Evolutionary conservation across 1,284 basidiomycete species (phyloP).

Genomic region (Rhodotorula sp.): DNA sequence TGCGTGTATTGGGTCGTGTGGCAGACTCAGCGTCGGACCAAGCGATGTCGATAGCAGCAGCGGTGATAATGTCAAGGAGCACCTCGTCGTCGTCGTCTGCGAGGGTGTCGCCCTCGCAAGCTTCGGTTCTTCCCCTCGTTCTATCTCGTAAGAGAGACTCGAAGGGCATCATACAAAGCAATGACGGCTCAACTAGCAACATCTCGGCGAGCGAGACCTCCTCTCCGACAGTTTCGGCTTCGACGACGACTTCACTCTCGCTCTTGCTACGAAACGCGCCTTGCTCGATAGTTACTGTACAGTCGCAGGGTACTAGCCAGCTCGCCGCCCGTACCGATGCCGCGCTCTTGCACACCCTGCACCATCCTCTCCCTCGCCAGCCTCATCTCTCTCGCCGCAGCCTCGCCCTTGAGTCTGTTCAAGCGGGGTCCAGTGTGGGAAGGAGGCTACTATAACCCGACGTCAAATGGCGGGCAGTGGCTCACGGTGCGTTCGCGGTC

Average conservation of each 20-base stretch:
- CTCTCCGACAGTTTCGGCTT: not conserved
- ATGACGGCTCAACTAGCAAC: not conserved
- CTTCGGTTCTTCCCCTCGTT: too few species aligned
- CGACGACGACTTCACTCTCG: not conserved
- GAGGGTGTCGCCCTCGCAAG: too few species aligned
- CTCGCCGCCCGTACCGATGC: not conserved
- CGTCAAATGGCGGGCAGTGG: conserved; percentile 51
- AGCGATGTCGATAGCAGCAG: not conserved
- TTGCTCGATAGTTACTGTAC: not conserved
- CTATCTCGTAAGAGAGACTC: too few species aligned
- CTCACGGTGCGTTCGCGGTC: conserved; percentile 22
- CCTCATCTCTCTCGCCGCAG: not conserved
- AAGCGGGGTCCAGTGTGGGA: not conserved
- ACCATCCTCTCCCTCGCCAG: conserved; percentile 4
- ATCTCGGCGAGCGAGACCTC: not conserved
- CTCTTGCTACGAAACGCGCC: not conserved
- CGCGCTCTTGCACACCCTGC: not conserved
- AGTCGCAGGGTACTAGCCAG: too few species aligned
- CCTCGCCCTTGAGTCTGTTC: not conserved
- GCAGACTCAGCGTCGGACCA: not conserved
- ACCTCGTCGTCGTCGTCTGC: too few species aligned
- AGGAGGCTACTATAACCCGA: conserved; percentile 56
- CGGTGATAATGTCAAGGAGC: not conserved
- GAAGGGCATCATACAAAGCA: too few species aligned
- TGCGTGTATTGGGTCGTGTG: not conserved